These are phyloP conservation scores for Ciborinia camelliae DNA, from an alignment of 2,329 filamentous ascomycete genomes.

Conservation along the genomic window DNA sequence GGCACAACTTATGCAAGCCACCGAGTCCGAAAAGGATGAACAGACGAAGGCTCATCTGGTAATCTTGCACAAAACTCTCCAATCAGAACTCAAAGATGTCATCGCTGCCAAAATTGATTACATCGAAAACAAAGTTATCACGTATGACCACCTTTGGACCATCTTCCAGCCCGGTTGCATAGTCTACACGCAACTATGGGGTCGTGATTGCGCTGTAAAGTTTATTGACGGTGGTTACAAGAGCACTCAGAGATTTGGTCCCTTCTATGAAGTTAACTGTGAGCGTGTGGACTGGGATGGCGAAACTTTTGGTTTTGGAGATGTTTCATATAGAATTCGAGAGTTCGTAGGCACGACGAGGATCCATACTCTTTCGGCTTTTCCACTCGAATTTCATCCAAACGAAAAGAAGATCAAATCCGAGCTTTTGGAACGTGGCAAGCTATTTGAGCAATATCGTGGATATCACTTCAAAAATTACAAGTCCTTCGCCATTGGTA, in stretches of 20 bases:
- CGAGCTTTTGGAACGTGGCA: constrained; percentile 42
- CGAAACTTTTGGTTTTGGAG: constrained; percentile 44
- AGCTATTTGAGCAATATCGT: constrained; percentile 45
- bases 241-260: constrained; percentile 36
- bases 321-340: constrained; percentile 39
- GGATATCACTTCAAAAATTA: constrained; percentile 50
- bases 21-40: constrained; percentile 43
- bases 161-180: constrained; percentile 49
- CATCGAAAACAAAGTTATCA: constrained; percentile 51
- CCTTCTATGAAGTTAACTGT: constrained; percentile 42
- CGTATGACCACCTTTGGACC: constrained; percentile 52
- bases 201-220: constrained; percentile 42
- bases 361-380: constrained; percentile 44
- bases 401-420: constrained; percentile 39
- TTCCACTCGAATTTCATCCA: constrained; percentile 46
- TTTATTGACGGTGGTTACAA: constrained; percentile 37
- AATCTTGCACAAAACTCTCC: constrained; percentile 47
- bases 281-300: constrained; percentile 50
- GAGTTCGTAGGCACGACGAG: constrained; percentile 45
- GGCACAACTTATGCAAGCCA: constrained; percentile 45
- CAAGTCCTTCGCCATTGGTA: constrained; percentile 21
- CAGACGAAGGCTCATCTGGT: constrained; percentile 47
- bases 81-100: constrained; percentile 49
- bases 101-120: constrained; percentile 52
- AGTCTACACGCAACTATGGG: constrained; percentile 42